Percentiles rank a stretch among this genome's conserved stretches.
Conservation (phyloP, 2,329 filamentous ascomycete genomes). For the Ceratocystis papillata region DNA sequence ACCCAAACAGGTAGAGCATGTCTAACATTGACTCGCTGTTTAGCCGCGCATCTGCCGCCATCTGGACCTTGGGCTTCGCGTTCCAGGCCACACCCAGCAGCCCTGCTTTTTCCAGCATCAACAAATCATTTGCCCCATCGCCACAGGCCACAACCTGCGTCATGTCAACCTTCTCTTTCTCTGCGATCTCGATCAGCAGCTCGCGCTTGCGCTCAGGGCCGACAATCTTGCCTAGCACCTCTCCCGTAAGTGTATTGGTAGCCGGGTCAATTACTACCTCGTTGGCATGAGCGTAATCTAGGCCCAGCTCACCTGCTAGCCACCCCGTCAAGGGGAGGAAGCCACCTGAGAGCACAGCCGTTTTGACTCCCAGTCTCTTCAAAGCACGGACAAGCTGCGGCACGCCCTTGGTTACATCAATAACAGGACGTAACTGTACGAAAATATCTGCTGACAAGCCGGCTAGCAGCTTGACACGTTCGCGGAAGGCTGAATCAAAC, state of each 20-base stretch:
- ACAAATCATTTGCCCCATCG: conserved; percentile 71
- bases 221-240: conserved; percentile 61
- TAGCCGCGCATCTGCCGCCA: conserved; percentile 60
- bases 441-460: conserved; percentile 73
- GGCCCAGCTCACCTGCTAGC: conserved; percentile 67
- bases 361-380: conserved; percentile 69
- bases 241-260: conserved; percentile 53
- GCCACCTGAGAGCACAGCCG: conserved; percentile 82
- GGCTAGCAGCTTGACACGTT: conserved; percentile 67
- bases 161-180: conserved; percentile 52
- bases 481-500: conserved; percentile 73
- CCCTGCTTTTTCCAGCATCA: conserved; percentile 67
- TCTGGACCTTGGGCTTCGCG: conserved; percentile 71
- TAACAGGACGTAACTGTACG: conserved; percentile 58
- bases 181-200: conserved; percentile 59
- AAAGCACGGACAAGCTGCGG: conserved; percentile 61
- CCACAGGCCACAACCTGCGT: conserved; percentile 64
- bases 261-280: conserved; percentile 56
- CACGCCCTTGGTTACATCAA: conserved; percentile 75
- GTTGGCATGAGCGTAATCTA: conserved; percentile 85
- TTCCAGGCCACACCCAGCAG: conserved; percentile 67
- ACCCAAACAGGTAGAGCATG: conserved; percentile 62
- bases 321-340: conserved; percentile 83
- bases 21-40: conserved; percentile 62
- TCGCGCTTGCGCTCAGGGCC: conserved; percentile 65